phyloP scores from a whole-genome alignment of 2,329 filamentous ascomycete genomes.

The Nemania abortiva region DNA sequence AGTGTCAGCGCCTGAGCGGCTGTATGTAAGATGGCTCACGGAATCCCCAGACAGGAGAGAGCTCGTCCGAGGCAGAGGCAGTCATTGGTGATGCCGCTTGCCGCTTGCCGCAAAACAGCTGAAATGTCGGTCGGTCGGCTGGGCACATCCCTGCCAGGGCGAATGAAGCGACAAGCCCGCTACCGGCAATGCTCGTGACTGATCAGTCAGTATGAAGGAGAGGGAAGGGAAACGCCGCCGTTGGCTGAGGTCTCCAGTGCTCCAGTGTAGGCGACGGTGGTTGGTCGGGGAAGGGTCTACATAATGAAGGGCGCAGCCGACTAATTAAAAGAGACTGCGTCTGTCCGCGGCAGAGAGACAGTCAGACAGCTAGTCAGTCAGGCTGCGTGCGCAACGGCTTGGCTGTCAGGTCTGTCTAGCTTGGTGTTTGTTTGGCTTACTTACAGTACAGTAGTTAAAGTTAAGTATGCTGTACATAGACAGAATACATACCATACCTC shows the following conservation, averaged over 20 bases:
- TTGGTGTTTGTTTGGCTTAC: constrained; percentile 21
- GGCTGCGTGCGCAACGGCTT: constrained; percentile 27
- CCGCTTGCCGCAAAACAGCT: constrained; percentile 34
- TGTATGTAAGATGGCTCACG: constrained; percentile 34
- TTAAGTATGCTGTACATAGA: background rate
- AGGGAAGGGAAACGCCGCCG: background rate
- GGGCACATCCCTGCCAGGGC: constrained; percentile 14
- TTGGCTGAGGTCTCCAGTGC: constrained; percentile 4
- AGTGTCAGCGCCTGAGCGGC: constrained; percentile 33
- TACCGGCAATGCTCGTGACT: constrained; percentile 8
- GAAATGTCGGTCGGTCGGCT: constrained; percentile 39
- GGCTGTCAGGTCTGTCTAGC: constrained; percentile 17
- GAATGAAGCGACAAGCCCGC: constrained; percentile 11
- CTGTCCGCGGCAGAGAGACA: constrained; percentile 30
- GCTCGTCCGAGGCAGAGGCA: constrained; percentile 3
- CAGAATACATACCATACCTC: background rate
- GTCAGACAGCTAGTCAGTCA: no score
- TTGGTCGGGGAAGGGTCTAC: constrained; percentile 16
- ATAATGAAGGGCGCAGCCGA: constrained; percentile 28
- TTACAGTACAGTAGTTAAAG: background rate
- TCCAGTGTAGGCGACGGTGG: background rate
- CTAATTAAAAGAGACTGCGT: constrained; percentile 27
- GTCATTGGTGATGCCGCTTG: constrained; percentile 24
- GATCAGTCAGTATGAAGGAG: constrained; percentile 5
- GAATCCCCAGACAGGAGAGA: constrained; percentile 24